Evolutionary conservation across 805 yeast genomes (phyloP), one percentile per base, ranked within the genome.

Genomic region (Metschnikowia anglica): DNA sequence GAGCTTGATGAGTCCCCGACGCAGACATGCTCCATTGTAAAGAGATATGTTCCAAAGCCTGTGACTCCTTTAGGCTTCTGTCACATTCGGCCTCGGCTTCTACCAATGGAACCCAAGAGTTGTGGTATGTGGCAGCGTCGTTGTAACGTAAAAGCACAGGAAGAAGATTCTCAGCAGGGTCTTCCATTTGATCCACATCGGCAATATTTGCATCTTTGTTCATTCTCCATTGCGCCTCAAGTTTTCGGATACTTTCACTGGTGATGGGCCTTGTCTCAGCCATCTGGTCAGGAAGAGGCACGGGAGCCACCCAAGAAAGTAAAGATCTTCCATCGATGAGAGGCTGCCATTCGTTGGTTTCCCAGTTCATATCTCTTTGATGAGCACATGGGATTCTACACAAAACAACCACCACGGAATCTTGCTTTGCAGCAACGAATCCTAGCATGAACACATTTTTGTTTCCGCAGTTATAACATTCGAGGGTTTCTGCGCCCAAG

Each of bases 381-480:
- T 82, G 89, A 1, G 95, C 83, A 63, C 97, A 90, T 0, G 97
- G 97, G 41, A 87, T 70, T 43, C 97, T 79, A 64, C 97, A 90
- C 36, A 90, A 63, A 32, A 89, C 75, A 4, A 90, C 96, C 46
- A 90, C 90, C 28, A 88, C 89, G 4, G 89, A 81, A 52, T 88
- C 95, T 45, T 82, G 77, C 57, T 86, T 87, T 3, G 97, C 96
- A 19, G 89, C 76, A 12, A 90, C 93, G 62, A 83, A 88, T 0
- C 97, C 97, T 28, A 90, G 68, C 19, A 83, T 72, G 53, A 90
- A 90, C 2, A 61, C 85, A 54, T 90, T 90, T 46, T 73, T 79
- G 58, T 77, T 79, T 23, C 96, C 96, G 68, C 97, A 90, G 57
- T 82, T 83, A 65, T 89, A 90, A 66, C 97, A 90, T 61, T 90